Percentiles rank a stretch among this genome's conserved stretches.
Conservation (phyloP, 495 filamentous ascomycete genomes). For the Aspergillus diversus region DNA sequence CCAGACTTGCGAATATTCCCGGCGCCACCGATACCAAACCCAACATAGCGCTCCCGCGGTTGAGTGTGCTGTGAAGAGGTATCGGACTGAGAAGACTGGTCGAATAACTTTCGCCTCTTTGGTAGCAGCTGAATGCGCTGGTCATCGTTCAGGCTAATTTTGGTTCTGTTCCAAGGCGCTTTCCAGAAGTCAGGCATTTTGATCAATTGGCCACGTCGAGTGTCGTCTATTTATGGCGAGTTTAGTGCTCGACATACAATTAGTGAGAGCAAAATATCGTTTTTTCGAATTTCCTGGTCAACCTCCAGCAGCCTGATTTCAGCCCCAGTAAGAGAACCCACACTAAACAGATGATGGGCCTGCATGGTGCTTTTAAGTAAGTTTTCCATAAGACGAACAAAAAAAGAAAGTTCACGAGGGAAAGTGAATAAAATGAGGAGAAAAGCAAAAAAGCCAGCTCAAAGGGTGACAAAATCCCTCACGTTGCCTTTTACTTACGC, state of each 20-base stretch:
- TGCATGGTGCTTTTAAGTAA: conserved; percentile 9
- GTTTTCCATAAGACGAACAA: not conserved
- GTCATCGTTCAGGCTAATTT: conserved; percentile 6
- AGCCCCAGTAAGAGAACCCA: not conserved
- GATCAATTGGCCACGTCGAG: not conserved
- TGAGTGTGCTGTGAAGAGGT: not conserved
- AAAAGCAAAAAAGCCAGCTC: conserved; percentile 13
- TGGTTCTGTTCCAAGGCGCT: conserved; percentile 14
- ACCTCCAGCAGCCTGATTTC: not conserved
- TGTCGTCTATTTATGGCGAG: not conserved
- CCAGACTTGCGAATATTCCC: conserved; percentile 43
- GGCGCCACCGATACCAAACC: conserved; percentile 44
- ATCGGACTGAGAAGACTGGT: conserved; percentile 7
- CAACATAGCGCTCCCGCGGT: conserved; percentile 35
- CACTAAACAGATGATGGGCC: not conserved
- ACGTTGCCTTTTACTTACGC: conserved; percentile 7
- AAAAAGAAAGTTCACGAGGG: not conserved
- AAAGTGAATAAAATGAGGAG: not conserved
- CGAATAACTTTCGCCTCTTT: not conserved
- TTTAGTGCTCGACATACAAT: not conserved
- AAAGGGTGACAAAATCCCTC: not conserved
- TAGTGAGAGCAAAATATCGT: not conserved
- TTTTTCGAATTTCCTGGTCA: not conserved
- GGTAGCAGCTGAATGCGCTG: conserved; percentile 9
- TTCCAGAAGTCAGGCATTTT: conserved; percentile 16